Base-by-base conservation (phyloP, 2,329 filamentous ascomycete species). In the Zymoseptoria ardabiliae region DNA sequence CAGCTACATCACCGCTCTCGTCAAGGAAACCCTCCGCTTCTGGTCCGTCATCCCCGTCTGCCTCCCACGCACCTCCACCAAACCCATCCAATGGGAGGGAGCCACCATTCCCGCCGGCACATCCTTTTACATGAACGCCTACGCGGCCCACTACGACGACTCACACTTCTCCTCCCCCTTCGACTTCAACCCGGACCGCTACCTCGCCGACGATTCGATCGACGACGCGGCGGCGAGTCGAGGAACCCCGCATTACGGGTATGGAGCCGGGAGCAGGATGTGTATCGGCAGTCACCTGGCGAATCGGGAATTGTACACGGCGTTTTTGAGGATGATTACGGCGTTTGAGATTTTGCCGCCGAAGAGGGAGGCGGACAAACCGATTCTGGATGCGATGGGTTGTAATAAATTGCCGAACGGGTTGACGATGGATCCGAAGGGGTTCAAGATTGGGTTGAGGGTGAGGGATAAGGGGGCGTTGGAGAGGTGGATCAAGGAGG, bases 21-120 rank as follows among this genome's bases (percentile, higher is more conserved):
- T 89, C 61, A 91, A 91, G 69, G 90, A 94, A 70, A 85, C 87
- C 1, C 78, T 93, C 0, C 83, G 90, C 23, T 93, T 84, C 78
- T 93, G 86, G 82, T 88, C 85, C 2, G 89, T 93, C 28, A 89
- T 92, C 63, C 88, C 89, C 1, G 87, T 94, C 66, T 90, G 85
- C 66, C 79, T 94, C 0, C 90, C 90, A 0, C 79, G 90, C 3
- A 84, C 84, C 17, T 88, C 80, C 61, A 87, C 89, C 70, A 88
- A 86, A 65, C 85, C 89, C 62, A 89, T 93, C 58, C 77, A 81
- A 3, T 92, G 86, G 75, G 78, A 88, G 20, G 83, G 83, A 17
- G 78, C 84, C 0, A 75, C 80, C 1, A 89, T 94, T 45, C 90
- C 90, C 0, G 81, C 88, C 0, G 87, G 88, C 1, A 91, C 87